phyloP scores from a whole-genome alignment of 2,329 filamentous ascomycete species.

The Alternaria hordeiaustralica region DNA sequence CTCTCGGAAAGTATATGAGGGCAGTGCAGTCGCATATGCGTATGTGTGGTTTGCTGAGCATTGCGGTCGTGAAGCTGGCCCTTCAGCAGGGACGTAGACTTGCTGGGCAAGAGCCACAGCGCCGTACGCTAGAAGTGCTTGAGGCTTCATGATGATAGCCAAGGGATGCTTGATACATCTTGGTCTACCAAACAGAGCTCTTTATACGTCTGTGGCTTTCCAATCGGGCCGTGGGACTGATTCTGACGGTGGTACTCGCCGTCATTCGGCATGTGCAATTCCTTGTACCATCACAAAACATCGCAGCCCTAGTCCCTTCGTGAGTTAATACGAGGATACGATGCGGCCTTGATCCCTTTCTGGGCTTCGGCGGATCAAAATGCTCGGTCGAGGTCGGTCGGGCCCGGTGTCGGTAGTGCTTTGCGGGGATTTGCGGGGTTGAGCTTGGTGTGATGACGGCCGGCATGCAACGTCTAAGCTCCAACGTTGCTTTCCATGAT shows the following conservation, averaged over 20 bases:
- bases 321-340: neutral
- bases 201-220: neutral
- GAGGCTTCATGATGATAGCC: constrained; percentile 19
- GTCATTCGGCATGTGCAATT: constrained; percentile 1
- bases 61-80: constrained; percentile 35
- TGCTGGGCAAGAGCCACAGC: constrained; percentile 39
- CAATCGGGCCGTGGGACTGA: neutral
- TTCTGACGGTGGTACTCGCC: neutral
- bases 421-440: constrained; percentile 5
- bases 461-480: neutral
- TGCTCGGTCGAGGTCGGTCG: constrained; percentile 1
- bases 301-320: neutral
- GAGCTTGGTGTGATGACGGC: neutral
- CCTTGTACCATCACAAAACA: neutral
- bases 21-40: constrained; percentile 36
- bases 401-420: constrained; percentile 1
- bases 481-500: neutral
- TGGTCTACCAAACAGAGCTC: neutral
- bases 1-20: constrained; percentile 38
- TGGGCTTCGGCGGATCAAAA: neutral
- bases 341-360: neutral
- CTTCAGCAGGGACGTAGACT: constrained; percentile 42
- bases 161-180: neutral
- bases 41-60: constrained; percentile 34
- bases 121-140: constrained; percentile 10